Evolutionary conservation across 345 rosid genomes (phyloP), one percentile per base, ranked within the genome.

Genomic region (Erysimum cheiranthoides): DNA sequence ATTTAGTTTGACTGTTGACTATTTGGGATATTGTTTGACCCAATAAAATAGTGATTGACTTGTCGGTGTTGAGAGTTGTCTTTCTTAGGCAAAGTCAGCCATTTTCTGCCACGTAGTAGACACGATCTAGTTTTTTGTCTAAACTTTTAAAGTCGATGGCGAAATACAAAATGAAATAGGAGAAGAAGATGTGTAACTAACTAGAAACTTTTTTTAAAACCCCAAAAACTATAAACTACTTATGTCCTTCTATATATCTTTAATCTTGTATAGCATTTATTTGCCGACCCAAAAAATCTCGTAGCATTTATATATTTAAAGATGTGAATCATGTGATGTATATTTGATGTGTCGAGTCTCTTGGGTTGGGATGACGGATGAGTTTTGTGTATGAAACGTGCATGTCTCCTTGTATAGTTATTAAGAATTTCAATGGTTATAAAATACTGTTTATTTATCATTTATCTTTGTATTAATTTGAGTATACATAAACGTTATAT

Each of bases 1-100:
- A 51, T 68, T 42, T 43, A 36, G 66, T 70, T 77, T 77, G 80
- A 68, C 66, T 70, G 32, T 70, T 68, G 64, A 61, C 60, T 61
- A 10, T 14, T 72, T 52, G 35, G 57, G 66, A 52, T 62, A 53
- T 52, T 40, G 52, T 61, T 61, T 76, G 65, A 54, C 11, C 32
- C 21, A 9, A 39, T 8, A 0, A 28, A 52, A 50, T 30, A 61
- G 45, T 53, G 27, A 64, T 76, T 76, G 80, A 76, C 70, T 61
- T 52, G 75, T 76, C 75, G 60, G 75, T 62, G 59, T 53, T 61
- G 59, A 34, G 66, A 46, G 49, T 65, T 21, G 70, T 16, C 16
- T 69, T 38, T 17, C 38, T 32, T 7, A 34, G 5, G 49, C 10
- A 40, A 76, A 76, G 43, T 76, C 66, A 69, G 49, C 70, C 50